These are phyloP conservation scores for Mycena latifolia DNA, from an alignment of 768 basidiomycete species.

Conservation along the genomic window DNA sequence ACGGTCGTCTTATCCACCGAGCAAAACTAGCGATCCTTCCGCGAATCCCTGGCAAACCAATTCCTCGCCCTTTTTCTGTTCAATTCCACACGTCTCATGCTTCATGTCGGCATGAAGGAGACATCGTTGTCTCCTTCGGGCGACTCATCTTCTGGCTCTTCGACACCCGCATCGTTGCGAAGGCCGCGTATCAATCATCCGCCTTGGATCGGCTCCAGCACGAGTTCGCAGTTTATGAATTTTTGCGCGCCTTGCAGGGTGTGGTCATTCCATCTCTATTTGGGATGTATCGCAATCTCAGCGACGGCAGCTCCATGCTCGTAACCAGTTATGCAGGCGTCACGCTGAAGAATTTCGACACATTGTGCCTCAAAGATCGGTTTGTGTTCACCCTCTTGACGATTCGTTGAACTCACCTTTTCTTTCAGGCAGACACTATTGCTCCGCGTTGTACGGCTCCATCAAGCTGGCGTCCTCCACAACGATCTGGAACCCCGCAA, in stretches of 20 bases:
- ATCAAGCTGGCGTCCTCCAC: slow-evolving; percentile 9
- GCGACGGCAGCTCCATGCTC: slow-evolving; percentile 7
- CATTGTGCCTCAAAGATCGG: slow-evolving; percentile 3
- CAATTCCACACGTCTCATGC: slow-evolving; percentile 10
- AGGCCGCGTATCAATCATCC: slow-evolving; percentile 12
- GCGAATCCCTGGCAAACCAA: slow-evolving; percentile 1
- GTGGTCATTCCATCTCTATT: slow-evolving; percentile 6
- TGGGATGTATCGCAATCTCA: slow-evolving; percentile 5
- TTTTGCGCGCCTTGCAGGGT: slow-evolving; percentile 10
- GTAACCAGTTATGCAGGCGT: slow-evolving; percentile 4
- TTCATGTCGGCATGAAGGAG: slow-evolving; percentile 10
- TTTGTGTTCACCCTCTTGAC: slow-evolving; percentile 4
- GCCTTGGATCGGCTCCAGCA: slow-evolving; percentile 16
- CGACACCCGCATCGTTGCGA: slow-evolving; percentile 11
- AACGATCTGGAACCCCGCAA: slow-evolving; percentile 14
- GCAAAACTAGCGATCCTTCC: slow-evolving; percentile 4
- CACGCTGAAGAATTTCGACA: slow-evolving; percentile 4
- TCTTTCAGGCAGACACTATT: slow-evolving; percentile 7
- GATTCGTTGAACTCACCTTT: slow-evolving; percentile 2
- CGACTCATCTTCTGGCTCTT: slow-evolving; percentile 17
- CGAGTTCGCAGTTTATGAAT: slow-evolving; percentile 12
- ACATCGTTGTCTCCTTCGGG: slow-evolving; percentile 16
- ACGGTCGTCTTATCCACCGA: slow-evolving; percentile 9
- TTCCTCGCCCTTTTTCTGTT: neutral
- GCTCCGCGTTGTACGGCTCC: slow-evolving; percentile 3